Conservation (phyloP, 768 basidiomycete species). For the Pleurotus giganteus region DNA sequence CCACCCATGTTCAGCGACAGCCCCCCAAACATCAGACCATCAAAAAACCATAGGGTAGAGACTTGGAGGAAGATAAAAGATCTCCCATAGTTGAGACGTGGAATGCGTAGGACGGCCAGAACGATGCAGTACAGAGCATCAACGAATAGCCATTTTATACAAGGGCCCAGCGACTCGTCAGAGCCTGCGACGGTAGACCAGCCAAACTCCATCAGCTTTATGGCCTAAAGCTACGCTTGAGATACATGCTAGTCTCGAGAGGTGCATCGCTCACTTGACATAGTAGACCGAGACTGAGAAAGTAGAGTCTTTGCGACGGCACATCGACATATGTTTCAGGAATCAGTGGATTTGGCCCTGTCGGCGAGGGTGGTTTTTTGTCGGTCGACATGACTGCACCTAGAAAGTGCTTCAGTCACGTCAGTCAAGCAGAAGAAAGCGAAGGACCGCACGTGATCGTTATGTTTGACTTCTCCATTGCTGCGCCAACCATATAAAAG, state of each 20-base stretch:
- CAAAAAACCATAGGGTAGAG: constrained; percentile 54
- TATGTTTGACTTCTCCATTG: neutral
- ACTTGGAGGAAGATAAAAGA: constrained; percentile 65
- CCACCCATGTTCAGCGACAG: constrained; percentile 52
- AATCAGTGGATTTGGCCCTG: constrained; percentile 47
- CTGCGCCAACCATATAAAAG: neutral
- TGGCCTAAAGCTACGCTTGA: constrained; percentile 42
- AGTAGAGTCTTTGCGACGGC: constrained; percentile 79
- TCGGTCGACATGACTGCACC: constrained; percentile 18
- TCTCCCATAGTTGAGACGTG: constrained; percentile 65
- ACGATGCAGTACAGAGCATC: constrained; percentile 60
- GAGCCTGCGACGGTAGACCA: constrained; percentile 49
- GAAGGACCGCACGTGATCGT: constrained; percentile 10
- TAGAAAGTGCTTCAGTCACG: neutral
- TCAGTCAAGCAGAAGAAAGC: neutral
- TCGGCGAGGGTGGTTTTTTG: constrained; percentile 7
- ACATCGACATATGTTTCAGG: constrained; percentile 72
- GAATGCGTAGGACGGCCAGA: constrained; percentile 68
- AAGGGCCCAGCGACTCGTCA: constrained; percentile 34
- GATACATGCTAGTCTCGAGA: neutral
- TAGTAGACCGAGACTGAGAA: constrained; percentile 70
- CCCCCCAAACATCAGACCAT: constrained; percentile 72
- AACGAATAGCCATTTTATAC: constrained; percentile 71
- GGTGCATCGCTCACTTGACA: constrained; percentile 55
- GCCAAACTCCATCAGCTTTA: constrained; percentile 74